Conservation (phyloP, 768 basidiomycete species). For the Infundibulicybe gibba region DNA sequence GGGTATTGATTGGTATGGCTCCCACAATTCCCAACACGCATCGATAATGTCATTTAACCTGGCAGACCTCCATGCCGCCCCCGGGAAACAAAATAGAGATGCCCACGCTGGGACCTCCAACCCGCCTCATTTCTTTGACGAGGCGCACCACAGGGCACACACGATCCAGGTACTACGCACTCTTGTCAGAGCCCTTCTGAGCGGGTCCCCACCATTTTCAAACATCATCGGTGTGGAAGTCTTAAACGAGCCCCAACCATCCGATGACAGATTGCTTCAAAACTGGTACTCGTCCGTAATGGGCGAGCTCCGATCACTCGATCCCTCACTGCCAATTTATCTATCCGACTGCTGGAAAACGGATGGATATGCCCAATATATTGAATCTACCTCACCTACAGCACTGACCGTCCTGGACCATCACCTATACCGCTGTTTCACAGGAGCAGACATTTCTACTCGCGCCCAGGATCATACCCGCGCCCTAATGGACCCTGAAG, state of each 20-base stretch:
- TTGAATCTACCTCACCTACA: slow-evolving; percentile 23
- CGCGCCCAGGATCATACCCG: slow-evolving; percentile 51
- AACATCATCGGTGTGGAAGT: slow-evolving; percentile 62
- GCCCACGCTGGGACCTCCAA: slow-evolving; percentile 63
- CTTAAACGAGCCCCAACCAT: slow-evolving; percentile 54
- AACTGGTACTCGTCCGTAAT: slow-evolving; percentile 64
- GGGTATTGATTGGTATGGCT: slow-evolving; percentile 64
- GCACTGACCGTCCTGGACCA: slow-evolving; percentile 67
- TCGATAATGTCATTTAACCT: neutral
- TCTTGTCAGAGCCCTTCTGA: slow-evolving; percentile 28
- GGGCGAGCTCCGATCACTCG: slow-evolving; percentile 43
- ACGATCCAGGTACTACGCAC: slow-evolving; percentile 46
- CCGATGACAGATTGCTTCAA: slow-evolving; percentile 46
- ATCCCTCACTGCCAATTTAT: slow-evolving; percentile 62
- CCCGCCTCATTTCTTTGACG: slow-evolving; percentile 45
- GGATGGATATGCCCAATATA: slow-evolving; percentile 57
- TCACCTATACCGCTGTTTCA: slow-evolving; percentile 83
- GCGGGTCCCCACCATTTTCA: slow-evolving; percentile 29
- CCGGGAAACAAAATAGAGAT: slow-evolving; percentile 72
- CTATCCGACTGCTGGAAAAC: slow-evolving; percentile 76
- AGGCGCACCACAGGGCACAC: slow-evolving; percentile 37
- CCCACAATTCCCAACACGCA: neutral
- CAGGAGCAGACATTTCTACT: slow-evolving; percentile 48
- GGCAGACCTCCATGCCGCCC: slow-evolving; percentile 69
- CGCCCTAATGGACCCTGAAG: slow-evolving; percentile 37